Conservation (phyloP, 495 filamentous ascomycete species). For the Lepraria neglecta region DNA sequence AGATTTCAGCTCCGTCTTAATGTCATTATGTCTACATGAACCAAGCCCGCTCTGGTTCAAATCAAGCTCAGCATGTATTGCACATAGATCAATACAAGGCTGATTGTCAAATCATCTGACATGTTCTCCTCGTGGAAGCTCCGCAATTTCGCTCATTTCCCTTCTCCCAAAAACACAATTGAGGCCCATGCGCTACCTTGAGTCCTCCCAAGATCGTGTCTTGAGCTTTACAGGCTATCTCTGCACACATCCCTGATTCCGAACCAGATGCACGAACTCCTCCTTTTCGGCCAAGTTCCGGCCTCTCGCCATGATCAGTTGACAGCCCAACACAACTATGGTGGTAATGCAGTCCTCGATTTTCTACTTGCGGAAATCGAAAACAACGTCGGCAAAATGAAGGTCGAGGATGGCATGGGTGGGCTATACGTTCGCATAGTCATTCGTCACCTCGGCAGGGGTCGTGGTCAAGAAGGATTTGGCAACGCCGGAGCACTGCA, state of each 20-base stretch:
- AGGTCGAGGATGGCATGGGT: constrained; percentile 49
- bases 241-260: too few species aligned
- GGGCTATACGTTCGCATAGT: constrained; percentile 65
- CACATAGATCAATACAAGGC: not conserved
- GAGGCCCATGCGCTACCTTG: constrained; percentile 26
- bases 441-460: constrained; percentile 52
- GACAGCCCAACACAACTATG: constrained; percentile 34
- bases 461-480: constrained; percentile 61
- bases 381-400: constrained; percentile 67
- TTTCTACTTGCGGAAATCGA: constrained; percentile 71
- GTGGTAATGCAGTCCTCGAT: constrained; percentile 60
- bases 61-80: too few species aligned
- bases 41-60: not conserved
- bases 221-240: too few species aligned
- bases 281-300: constrained; percentile 46
- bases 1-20: too few species aligned
- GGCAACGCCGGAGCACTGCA: constrained; percentile 66
- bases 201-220: too few species aligned
- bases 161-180: not conserved
- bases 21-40: not conserved
- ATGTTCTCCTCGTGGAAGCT: not conserved
- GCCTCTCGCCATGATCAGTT: constrained; percentile 49
- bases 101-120: not conserved
- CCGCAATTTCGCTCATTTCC: not conserved
- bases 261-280: constrained; percentile 46